Evolutionary conservation across 768 basidiomycete genomes (phyloP).

Genomic region (Rhizopogon vulgaris): DNA sequence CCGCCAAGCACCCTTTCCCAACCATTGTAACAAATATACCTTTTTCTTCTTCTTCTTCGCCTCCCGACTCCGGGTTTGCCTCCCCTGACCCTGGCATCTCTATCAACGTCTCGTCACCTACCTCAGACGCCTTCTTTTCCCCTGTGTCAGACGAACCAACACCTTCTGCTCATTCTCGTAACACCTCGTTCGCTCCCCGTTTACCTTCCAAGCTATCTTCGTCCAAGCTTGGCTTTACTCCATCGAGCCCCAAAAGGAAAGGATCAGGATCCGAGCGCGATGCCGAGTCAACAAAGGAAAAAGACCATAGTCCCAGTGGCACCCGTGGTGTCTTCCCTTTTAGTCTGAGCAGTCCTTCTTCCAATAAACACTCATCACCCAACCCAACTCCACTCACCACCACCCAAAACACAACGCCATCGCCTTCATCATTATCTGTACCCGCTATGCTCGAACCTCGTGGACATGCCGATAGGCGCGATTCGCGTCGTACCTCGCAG

Average conservation of each 20-base stretch:
- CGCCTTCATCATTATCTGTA: conserved; percentile 44
- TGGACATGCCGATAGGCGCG: conserved; percentile 25
- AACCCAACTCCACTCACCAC: conserved; percentile 6
- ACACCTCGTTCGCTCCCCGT: conserved; percentile 67
- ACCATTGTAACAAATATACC: conserved; percentile 17
- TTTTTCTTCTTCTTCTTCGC: conserved; percentile 23
- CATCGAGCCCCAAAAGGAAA: conserved; percentile 53
- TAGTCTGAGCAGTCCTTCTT: conserved; percentile 17
- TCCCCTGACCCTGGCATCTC: conserved; percentile 33
- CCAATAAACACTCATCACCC: conserved; percentile 22
- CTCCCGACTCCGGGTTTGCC: conserved; percentile 11
- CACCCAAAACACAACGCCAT: conserved; percentile 29
- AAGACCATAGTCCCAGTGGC: conserved; percentile 22
- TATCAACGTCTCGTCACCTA: conserved; percentile 43
- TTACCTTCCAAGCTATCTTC: conserved; percentile 62
- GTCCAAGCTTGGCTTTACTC: conserved; percentile 39
- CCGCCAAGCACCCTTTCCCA: conserved; percentile 39
- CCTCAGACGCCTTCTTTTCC: conserved; percentile 28
- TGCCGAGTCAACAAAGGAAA: conserved; percentile 19
- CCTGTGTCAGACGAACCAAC: conserved; percentile 21
- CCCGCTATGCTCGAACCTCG: conserved; percentile 42
- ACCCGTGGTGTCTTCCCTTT: conserved; percentile 27
- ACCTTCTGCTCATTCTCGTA: conserved; percentile 52
- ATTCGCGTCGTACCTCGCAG: conserved; percentile 65
- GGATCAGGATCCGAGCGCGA: conserved; percentile 37